A percentile compares a stretch with the other conserved stretches of the same genome.
phyloP scores from a whole-genome alignment of 2,329 filamentous ascomycete genomes.

The Curvularia spicifera region DNA sequence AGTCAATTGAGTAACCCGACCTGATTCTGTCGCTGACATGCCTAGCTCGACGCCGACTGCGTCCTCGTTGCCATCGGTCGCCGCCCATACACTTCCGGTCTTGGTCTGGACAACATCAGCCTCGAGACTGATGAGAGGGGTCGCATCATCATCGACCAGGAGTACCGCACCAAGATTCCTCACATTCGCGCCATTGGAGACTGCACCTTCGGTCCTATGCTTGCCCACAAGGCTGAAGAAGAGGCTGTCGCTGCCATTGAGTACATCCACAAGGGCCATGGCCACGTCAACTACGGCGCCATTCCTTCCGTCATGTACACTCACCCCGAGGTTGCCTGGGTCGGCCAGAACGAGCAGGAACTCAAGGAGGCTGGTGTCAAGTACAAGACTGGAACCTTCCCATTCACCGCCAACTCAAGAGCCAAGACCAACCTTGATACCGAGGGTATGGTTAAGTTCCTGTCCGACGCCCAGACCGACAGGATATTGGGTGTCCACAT shows the following conservation, averaged over 20 bases:
- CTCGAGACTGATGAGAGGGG: constrained; percentile 91
- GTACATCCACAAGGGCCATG: constrained; percentile 97
- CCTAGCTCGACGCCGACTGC: constrained; percentile 87
- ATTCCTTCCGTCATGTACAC: constrained; percentile 99
- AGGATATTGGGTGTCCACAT: constrained; percentile 95
- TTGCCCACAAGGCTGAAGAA: constrained; percentile 99
- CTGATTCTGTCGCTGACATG: constrained; percentile 20
- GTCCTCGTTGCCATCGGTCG: constrained; percentile 97
- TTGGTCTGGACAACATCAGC: constrained; percentile 92
- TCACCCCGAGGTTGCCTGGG: constrained; percentile 97
- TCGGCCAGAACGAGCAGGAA: constrained; percentile 96
- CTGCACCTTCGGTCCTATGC: constrained; percentile 96
- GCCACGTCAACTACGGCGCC: constrained; percentile 97
- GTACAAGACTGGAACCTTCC: constrained; percentile 93
- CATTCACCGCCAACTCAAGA: constrained; percentile 96
- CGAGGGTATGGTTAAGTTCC: constrained; percentile 95
- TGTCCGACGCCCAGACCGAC: constrained; percentile 95
- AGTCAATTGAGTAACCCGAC: constrained; percentile 45
- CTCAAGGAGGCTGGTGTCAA: constrained; percentile 88
- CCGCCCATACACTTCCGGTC: constrained; percentile 88
- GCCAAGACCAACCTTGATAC: constrained; percentile 98
- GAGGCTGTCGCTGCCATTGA: constrained; percentile 94
- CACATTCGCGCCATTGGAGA: constrained; percentile 98
- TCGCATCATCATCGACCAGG: constrained; percentile 94
- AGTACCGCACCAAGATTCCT: constrained; percentile 96